Conservation (phyloP, 495 filamentous ascomycete genomes). For the Podospora pseudoanserina region DNA sequence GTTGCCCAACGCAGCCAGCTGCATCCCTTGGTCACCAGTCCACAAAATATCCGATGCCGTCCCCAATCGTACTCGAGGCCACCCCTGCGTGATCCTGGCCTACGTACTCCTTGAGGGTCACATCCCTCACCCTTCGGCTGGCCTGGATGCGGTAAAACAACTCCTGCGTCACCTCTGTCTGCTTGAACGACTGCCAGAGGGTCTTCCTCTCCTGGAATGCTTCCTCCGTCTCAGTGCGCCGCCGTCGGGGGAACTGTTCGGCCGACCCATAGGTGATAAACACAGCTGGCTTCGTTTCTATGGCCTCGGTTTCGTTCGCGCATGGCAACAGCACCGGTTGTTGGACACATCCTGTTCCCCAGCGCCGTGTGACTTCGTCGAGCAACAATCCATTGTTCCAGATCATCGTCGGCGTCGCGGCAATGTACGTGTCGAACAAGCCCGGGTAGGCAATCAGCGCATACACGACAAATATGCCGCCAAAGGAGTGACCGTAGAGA, state of each 20-base stretch:
- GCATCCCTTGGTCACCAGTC: slow-evolving; percentile 19
- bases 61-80: slow-evolving; percentile 22
- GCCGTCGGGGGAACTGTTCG: slow-evolving; percentile 23
- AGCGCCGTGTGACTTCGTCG: slow-evolving; percentile 14
- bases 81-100: slow-evolving; percentile 26
- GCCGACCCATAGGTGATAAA: slow-evolving; percentile 19
- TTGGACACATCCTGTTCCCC: slow-evolving; percentile 7
- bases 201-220: slow-evolving; percentile 20
- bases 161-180: slow-evolving; percentile 22
- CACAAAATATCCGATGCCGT: slow-evolving; percentile 29
- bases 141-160: slow-evolving; percentile 19
- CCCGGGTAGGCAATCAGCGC: slow-evolving; percentile 16
- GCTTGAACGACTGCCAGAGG: slow-evolving; percentile 3
- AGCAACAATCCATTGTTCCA: slow-evolving; percentile 18
- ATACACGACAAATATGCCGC: slow-evolving; percentile 21
- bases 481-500: slow-evolving; percentile 24
- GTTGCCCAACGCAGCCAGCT: no score
- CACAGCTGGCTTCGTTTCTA: slow-evolving; percentile 9
- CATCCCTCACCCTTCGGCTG: slow-evolving; percentile 22
- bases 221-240: slow-evolving; percentile 22
- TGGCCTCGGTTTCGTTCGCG: background rate
- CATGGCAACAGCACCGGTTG: background rate
- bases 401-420: slow-evolving; percentile 17
- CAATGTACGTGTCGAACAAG: slow-evolving; percentile 22
- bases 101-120: slow-evolving; percentile 23